phyloP scores from a whole-genome alignment of 345 rosid genomes.

The Moringa oleifera region DNA sequence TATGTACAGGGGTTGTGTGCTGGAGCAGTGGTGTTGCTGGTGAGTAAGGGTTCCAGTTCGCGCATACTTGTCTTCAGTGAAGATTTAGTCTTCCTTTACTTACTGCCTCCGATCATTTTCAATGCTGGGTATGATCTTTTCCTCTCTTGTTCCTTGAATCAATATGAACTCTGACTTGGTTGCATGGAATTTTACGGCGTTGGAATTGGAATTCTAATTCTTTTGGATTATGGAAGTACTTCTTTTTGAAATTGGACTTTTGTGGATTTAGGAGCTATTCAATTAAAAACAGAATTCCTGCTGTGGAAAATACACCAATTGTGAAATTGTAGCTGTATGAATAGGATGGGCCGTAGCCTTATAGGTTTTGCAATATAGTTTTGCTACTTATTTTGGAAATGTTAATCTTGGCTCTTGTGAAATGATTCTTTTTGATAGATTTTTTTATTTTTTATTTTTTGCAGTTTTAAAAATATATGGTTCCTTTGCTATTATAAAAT shows the following conservation, averaged over 20 bases:
- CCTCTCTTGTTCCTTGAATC: not conserved
- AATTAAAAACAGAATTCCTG: too few species aligned
- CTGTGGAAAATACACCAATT: too few species aligned
- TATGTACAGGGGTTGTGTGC: conserved; percentile 54
- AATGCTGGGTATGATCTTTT: conserved; percentile 56
- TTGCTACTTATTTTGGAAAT: too few species aligned
- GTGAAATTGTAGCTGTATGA: too few species aligned
- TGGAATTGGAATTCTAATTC: not conserved
- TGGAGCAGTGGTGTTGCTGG: conserved; percentile 50
- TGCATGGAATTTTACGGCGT: not conserved
- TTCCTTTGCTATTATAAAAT: too few species aligned
- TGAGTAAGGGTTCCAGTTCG: conserved; percentile 30
- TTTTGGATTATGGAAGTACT: not conserved
- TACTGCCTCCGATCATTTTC: conserved; percentile 75
- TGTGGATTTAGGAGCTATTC: not conserved
- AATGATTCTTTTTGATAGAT: too few species aligned
- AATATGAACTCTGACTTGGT: not conserved
- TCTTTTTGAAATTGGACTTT: too few species aligned
- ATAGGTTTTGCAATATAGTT: too few species aligned
- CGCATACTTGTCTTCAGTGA: conserved; percentile 41
- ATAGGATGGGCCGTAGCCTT: too few species aligned
- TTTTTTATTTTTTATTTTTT: too few species aligned
- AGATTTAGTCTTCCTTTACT: conserved; percentile 70
- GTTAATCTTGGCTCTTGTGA: too few species aligned
- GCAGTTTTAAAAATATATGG: too few species aligned